Evolutionary conservation across 441 rosid species (phyloP), one percentile per base, ranked within the genome.

Genomic region (Biscutella auriculata): DNA sequence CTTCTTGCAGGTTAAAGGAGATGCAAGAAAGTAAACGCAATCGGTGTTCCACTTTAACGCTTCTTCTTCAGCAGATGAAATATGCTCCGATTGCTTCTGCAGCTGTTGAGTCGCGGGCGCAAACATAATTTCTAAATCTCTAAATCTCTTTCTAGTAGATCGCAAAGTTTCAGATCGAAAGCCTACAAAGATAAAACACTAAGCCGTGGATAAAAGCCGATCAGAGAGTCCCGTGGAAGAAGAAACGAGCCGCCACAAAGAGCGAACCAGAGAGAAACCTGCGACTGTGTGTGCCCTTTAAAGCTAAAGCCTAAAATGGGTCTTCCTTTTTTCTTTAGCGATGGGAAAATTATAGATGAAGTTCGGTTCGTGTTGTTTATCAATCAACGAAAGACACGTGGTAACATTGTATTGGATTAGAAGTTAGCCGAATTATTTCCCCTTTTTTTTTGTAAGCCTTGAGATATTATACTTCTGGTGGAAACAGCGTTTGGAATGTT

Each of bases 1-100:
- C 95, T 87, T 87, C 74, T 87, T 88, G 90, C 98, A 92, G 75
- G 97, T 89, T 65, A 84, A 72, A 75, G 98, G 98, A 54, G 97
- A 88, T 9, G 98, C 97, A 30, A 90, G 92, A 58, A 91, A 91
- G 74, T 92, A 92, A 67, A 92, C 97, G 65, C 98, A 92, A 78
- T 92, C 98, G 37, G 98, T 92, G 65, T 88, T 88, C 73, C 89
- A 72, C 73, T 92, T 92, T 75, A 81, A 67, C 32, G 87, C 89
- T 55, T 88, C 98, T 37, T 88, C 98, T 26, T 79, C 97, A 23
- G 88, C 77, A 16, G 94, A 67, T 6, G 81, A 35, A n/a, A 55
- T 47, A 1, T 60, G 40, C 16, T 69, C 67, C 41, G 77, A 41
- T 46, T 66, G 78, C 30, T 67, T 63, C 54, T 36, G 53, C 30